Evolutionary conservation across 2,329 filamentous ascomycete genomes (phyloP).

Genomic region (Colletotrichum sublineola): DNA sequence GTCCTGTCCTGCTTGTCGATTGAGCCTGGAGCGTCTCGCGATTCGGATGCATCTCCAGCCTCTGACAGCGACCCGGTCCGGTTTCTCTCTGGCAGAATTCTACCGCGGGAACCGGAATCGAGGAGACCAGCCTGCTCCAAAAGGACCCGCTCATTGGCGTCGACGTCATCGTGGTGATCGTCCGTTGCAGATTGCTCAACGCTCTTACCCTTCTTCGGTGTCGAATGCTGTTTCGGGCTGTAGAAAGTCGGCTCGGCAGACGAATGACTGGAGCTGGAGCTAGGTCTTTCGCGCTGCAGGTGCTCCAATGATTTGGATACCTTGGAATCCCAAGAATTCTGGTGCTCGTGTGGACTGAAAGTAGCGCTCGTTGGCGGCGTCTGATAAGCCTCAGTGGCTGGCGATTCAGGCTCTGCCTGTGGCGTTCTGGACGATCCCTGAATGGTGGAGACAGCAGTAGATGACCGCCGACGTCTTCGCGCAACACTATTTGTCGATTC

Average conservation of each 20-base stretch:
- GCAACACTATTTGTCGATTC: slow-evolving; percentile 24
- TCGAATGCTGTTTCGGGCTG: slow-evolving; percentile 42
- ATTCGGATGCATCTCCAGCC: slow-evolving; percentile 57
- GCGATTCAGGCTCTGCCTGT: slow-evolving; percentile 53
- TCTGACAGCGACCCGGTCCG: slow-evolving; percentile 56
- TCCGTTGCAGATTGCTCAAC: slow-evolving; percentile 41
- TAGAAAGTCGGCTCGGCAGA: slow-evolving; percentile 44
- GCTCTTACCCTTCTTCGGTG: slow-evolving; percentile 21
- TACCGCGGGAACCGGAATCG: slow-evolving; percentile 58
- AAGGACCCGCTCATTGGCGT: slow-evolving; percentile 76
- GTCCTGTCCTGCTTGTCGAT: slow-evolving; percentile 69
- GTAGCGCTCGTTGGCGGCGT: slow-evolving; percentile 61
- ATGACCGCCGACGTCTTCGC: slow-evolving; percentile 36
- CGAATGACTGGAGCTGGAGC: slow-evolving; percentile 55
- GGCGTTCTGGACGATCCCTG: slow-evolving; percentile 37
- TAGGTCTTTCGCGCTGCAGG: slow-evolving; percentile 47
- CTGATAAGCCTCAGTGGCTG: slow-evolving; percentile 61
- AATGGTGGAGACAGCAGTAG: slow-evolving; percentile 33
- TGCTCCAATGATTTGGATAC: slow-evolving; percentile 42
- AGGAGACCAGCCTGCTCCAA: slow-evolving; percentile 77
- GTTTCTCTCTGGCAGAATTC: slow-evolving; percentile 55
- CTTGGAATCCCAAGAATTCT: slow-evolving; percentile 59
- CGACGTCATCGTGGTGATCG: slow-evolving; percentile 63
- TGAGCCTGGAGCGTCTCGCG: slow-evolving; percentile 46
- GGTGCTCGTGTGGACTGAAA: slow-evolving; percentile 52